Conservation (phyloP, 2,329 filamentous ascomycete species). For the Cryphonectria carpinicola region DNA sequence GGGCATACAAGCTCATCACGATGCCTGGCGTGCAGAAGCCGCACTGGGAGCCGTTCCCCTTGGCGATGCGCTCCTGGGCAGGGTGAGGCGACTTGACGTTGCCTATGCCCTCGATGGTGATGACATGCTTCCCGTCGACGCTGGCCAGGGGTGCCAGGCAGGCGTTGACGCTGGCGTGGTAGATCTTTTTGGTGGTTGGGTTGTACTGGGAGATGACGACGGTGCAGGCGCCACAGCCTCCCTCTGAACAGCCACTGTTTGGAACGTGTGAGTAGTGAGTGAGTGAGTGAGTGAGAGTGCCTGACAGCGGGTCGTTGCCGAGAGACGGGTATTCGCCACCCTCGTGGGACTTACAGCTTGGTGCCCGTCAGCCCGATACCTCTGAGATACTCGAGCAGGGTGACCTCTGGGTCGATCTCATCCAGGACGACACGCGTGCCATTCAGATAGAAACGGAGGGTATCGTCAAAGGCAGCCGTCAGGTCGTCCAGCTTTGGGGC, state of each 20-base stretch:
- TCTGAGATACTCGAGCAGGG: constrained; percentile 88
- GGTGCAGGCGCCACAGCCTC: constrained; percentile 94
- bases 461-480: constrained; percentile 82
- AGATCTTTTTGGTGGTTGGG: constrained; percentile 87
- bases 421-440: constrained; percentile 88
- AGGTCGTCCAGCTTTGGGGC: constrained; percentile 52
- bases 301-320: not conserved
- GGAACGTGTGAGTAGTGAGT: constrained; percentile 15
- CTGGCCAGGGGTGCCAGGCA: constrained; percentile 92
- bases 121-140: constrained; percentile 96
- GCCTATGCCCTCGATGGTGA: constrained; percentile 96
- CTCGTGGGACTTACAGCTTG: constrained; percentile 64
- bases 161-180: constrained; percentile 95
- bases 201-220: constrained; percentile 94
- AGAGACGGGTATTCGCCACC: not conserved
- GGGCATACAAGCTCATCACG: constrained; percentile 95
- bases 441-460: constrained; percentile 90
- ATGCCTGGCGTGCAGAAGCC: constrained; percentile 97
- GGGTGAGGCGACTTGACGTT: constrained; percentile 86
- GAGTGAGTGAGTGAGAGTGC: not conserved
- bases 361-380: constrained; percentile 94
- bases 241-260: constrained; percentile 82
- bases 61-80: constrained; percentile 86
- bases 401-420: constrained; percentile 86
- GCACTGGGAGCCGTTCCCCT: constrained; percentile 89